phyloP scores from a whole-genome alignment of 768 basidiomycete species.

The Tylopilus intermedius region DNA sequence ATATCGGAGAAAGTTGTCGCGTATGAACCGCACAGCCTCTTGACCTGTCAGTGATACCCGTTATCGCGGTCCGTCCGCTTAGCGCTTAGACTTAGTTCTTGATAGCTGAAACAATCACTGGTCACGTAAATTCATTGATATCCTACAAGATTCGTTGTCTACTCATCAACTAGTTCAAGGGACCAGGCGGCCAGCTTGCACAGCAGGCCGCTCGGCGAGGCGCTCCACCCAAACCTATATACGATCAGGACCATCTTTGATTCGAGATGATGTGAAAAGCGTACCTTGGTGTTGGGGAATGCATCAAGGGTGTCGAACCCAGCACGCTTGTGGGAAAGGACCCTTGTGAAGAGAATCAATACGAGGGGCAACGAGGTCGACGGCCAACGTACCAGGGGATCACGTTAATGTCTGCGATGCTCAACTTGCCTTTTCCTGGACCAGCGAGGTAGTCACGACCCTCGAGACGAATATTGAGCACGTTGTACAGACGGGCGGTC shows the following conservation, averaged over 20 bases:
- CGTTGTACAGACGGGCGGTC: slow-evolving; percentile 77
- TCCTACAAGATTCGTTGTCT: background rate
- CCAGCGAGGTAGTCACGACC: slow-evolving; percentile 78
- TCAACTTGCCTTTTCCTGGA: slow-evolving; percentile 60
- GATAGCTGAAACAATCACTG: too few relatives aligned
- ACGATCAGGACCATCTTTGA: background rate
- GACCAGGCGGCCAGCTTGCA: slow-evolving; percentile 21
- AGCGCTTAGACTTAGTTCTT: too few relatives aligned
- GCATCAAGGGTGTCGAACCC: slow-evolving; percentile 56
- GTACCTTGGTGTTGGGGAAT: slow-evolving; percentile 60
- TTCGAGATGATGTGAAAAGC: background rate
- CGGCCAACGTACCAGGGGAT: slow-evolving; percentile 49
- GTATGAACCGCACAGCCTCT: too few relatives aligned
- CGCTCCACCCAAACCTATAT: slow-evolving; percentile 30
- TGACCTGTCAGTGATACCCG: too few relatives aligned
- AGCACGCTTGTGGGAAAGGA: slow-evolving; percentile 42
- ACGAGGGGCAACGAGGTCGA: background rate
- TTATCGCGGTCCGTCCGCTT: too few relatives aligned
- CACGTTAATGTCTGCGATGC: slow-evolving; percentile 69
- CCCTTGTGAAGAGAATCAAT: slow-evolving; percentile 37
- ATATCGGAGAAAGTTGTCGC: too few relatives aligned
- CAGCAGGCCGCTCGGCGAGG: slow-evolving; percentile 18
- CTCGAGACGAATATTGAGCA: slow-evolving; percentile 72
- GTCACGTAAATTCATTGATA: slow-evolving; percentile 2
- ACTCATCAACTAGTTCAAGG: background rate